Conservation (phyloP, 2,329 filamentous ascomycete species). For the Talaromyces verruculosus region DNA sequence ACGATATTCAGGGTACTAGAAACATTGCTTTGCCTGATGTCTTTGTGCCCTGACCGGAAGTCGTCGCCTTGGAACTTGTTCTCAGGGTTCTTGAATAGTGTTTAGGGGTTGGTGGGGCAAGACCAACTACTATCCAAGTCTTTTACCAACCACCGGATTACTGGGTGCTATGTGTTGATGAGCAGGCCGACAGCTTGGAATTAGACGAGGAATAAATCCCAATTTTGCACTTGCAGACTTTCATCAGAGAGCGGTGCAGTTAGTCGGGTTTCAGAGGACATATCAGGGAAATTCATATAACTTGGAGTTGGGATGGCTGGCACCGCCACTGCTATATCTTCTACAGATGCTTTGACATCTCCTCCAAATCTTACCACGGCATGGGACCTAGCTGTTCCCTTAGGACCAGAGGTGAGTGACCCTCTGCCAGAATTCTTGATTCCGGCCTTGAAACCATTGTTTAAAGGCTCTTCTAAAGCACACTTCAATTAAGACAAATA, state of each 20-base stretch:
- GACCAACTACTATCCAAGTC: not conserved
- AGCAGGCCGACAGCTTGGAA: not conserved
- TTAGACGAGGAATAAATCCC: not conserved
- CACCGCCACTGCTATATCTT: slow-evolving; percentile 40
- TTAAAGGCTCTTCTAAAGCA: not conserved
- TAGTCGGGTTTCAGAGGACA: not conserved
- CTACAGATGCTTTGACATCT: slow-evolving; percentile 42
- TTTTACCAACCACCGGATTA: slow-evolving; percentile 8
- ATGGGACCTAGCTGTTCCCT: slow-evolving; percentile 43
- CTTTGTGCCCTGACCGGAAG: not conserved
- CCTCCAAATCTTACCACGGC: slow-evolving; percentile 35
- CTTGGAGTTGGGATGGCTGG: slow-evolving; percentile 38
- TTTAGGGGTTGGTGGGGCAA: slow-evolving; percentile 20
- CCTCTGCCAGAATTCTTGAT: not conserved
- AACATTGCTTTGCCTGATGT: not conserved
- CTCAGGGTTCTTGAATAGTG: not conserved
- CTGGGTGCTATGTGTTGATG: slow-evolving; percentile 17
- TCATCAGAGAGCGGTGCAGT: not conserved
- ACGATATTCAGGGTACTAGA: no score
- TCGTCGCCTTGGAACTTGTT: slow-evolving; percentile 3
- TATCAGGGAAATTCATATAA: not conserved
- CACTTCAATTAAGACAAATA: not conserved
- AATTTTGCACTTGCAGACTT: not conserved
- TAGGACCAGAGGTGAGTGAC: slow-evolving; percentile 38
- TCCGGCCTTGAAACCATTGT: not conserved